Conservation (phyloP, 2,329 filamentous ascomycete species). For the Penicillium sp. region DNA sequence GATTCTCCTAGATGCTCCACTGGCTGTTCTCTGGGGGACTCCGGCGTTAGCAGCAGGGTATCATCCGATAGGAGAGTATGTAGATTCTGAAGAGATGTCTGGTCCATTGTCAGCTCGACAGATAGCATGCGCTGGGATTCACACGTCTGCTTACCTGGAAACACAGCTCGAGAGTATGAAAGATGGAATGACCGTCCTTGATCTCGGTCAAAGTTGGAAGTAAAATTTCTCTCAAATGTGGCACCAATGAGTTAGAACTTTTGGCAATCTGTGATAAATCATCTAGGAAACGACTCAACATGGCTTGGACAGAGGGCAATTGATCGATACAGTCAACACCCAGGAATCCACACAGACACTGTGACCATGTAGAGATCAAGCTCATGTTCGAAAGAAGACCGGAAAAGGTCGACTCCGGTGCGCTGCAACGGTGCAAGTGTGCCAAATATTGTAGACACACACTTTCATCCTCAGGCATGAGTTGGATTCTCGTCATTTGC, state of each 20-base stretch:
- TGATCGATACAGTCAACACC: conserved; percentile 22
- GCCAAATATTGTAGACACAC: conserved; percentile 31
- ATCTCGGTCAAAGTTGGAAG: conserved; percentile 28
- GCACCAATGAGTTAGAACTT: conserved; percentile 18
- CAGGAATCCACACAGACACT: conserved; percentile 34
- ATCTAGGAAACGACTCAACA: conserved; percentile 32
- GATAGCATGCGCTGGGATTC: neutral
- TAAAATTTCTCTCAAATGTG: conserved; percentile 28
- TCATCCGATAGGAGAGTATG: conserved; percentile 10
- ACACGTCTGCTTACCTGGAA: conserved; percentile 32
- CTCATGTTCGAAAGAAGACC: conserved; percentile 26
- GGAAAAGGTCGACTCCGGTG: conserved; percentile 21
- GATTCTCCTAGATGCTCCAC: neutral
- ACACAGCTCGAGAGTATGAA: conserved; percentile 27
- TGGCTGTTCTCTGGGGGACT: neutral
- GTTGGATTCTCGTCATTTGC: conserved; percentile 15
- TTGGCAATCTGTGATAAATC: conserved; percentile 23
- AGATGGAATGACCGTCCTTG: conserved; percentile 16
- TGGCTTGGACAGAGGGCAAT: conserved; percentile 31
- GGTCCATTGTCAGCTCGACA: conserved; percentile 15
- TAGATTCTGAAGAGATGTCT: conserved; percentile 28
- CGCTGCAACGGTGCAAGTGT: conserved; percentile 24
- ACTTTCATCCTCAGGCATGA: conserved; percentile 19
- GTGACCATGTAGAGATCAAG: conserved; percentile 31
- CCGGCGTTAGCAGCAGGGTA: neutral